Conservation (phyloP, 257 asterid species). For the Capsicum pubescens region DNA sequence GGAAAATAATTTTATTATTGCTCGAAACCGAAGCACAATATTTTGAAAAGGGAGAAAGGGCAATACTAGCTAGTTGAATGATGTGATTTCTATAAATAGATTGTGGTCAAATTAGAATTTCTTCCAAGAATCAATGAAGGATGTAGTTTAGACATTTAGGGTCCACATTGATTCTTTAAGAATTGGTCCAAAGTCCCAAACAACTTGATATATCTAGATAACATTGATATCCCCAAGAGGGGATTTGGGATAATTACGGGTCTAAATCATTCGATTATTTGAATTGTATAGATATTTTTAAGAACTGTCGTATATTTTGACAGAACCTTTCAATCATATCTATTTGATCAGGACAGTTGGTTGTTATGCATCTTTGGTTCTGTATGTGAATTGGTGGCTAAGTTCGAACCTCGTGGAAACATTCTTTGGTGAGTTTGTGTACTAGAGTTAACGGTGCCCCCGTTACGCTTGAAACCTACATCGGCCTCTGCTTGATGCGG, state of each 20-base stretch:
- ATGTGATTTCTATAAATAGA: neutral
- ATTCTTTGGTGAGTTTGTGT: too few relatives aligned
- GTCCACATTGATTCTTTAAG: slow-evolving; percentile 19
- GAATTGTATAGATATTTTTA: too few relatives aligned
- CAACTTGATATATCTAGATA: neutral
- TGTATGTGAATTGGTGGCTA: too few relatives aligned
- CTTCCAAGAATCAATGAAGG: neutral
- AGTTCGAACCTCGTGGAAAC: too few relatives aligned
- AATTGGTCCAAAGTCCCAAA: neutral
- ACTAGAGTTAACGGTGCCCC: too few relatives aligned
- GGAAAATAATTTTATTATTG: neutral
- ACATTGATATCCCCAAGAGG: too few relatives aligned
- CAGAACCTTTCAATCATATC: too few relatives aligned
- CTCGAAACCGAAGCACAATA: neutral
- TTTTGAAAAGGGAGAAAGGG: neutral
- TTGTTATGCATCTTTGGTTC: too few relatives aligned
- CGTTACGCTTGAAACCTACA: too few relatives aligned
- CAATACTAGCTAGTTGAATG: neutral
- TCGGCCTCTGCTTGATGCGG: neutral
- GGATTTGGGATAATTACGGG: neutral
- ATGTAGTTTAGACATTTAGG: neutral
- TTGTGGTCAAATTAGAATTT: neutral
- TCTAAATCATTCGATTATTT: too few relatives aligned
- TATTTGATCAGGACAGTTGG: too few relatives aligned
- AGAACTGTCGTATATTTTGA: too few relatives aligned